phyloP scores from a whole-genome alignment of 192 early-diverging fungal species.

The Entrophospora sp. region DNA sequence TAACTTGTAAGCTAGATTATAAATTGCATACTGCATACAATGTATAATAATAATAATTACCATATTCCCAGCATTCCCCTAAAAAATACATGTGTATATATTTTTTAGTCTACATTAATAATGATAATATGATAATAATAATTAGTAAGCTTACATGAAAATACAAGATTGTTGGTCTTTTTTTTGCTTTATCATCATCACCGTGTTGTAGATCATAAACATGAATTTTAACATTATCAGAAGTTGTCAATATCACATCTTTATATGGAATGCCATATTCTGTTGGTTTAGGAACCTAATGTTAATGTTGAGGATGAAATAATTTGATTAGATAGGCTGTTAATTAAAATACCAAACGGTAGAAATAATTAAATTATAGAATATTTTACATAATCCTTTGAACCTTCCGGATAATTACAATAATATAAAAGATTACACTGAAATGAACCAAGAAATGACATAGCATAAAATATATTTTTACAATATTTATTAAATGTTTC shows the following conservation, averaged over 20 bases:
- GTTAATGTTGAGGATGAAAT: too few relatives aligned
- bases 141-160: constrained; percentile 53
- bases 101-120: neutral
- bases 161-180: constrained; percentile 71
- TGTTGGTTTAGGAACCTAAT: constrained; percentile 58
- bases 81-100: neutral
- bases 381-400: constrained; percentile 34
- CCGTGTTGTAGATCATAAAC: constrained; percentile 65
- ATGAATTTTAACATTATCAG: constrained; percentile 72
- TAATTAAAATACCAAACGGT: neutral
- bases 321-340: too few relatives aligned
- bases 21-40: too few relatives aligned
- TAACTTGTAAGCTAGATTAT: neutral
- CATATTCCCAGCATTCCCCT: constrained; percentile 96
- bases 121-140: neutral
- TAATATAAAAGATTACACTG: constrained; percentile 75
- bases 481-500: neutral
- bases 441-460: constrained; percentile 52
- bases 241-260: constrained; percentile 62
- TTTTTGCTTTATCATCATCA: constrained; percentile 44
- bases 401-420: constrained; percentile 47
- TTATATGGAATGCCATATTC: constrained; percentile 53
- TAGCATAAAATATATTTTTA: constrained; percentile 28
- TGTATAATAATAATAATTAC: too few relatives aligned
- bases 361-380: neutral